These are phyloP conservation scores for Clathrospora elynae DNA, from an alignment of 2,329 filamentous ascomycete species.

Conservation along the genomic window DNA sequence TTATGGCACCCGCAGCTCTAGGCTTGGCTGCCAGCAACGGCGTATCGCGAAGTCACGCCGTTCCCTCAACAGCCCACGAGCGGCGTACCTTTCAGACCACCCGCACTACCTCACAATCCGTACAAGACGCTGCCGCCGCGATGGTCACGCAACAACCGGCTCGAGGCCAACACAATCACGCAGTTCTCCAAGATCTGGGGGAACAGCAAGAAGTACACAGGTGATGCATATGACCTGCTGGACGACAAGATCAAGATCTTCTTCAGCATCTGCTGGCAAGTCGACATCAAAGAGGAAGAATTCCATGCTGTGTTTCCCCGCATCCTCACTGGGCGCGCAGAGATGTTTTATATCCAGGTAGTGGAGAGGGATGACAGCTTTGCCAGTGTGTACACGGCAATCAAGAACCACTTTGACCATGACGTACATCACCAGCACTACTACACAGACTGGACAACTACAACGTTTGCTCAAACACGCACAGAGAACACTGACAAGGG, in stretches of 20 bases:
- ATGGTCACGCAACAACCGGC: background rate
- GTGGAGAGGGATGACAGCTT: background rate
- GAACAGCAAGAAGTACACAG: slow-evolving; percentile 2
- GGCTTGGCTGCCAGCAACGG: background rate
- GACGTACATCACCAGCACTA: background rate
- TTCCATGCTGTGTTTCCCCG: slow-evolving; percentile 2
- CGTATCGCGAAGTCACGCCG: background rate
- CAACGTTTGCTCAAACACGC: background rate
- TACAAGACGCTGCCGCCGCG: background rate
- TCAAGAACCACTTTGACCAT: background rate
- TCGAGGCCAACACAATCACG: background rate
- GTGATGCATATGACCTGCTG: background rate
- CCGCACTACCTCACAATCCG: background rate
- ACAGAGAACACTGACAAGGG: slow-evolving; percentile 4
- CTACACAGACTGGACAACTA: background rate
- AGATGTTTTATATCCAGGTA: background rate
- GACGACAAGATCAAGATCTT: slow-evolving; percentile 3
- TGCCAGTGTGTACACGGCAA: background rate
- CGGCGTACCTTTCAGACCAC: background rate
- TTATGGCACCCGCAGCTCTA: background rate
- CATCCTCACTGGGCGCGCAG: slow-evolving; percentile 2
- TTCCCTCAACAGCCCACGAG: background rate
- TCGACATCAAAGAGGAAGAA: slow-evolving; percentile 1
- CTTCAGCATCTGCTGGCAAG: slow-evolving; percentile 1
- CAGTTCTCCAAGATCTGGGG: background rate